Base-by-base conservation (phyloP, 2,329 filamentous ascomycete species). In the Neodidymelliopsis sp. region DNA sequence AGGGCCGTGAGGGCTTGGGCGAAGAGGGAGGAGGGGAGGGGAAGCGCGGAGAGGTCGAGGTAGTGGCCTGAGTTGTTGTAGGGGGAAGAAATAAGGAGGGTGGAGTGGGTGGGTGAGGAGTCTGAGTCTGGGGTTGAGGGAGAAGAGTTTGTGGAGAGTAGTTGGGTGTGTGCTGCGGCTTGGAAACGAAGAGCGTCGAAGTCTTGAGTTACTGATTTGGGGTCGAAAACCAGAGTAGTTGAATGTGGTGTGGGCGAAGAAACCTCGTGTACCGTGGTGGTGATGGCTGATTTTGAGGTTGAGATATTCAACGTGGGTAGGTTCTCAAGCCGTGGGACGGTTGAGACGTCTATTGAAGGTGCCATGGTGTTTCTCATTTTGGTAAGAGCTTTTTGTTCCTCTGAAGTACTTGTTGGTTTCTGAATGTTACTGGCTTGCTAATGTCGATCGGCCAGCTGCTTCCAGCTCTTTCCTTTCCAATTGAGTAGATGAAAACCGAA, bases 1-100 rank as follows among this genome's bases (percentile, higher is more conserved):
- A 96, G 78, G 11, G 77, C 75, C 20, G 83, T 82, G 50, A 96
- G 77, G 1, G 91, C 88, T 51, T 84, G 80, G 4, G 91, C 87
- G 43, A 96, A 79, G 40, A 95, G 79, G 8, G 80, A 81, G 54
- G 86, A 86, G 55, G 89, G 81, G 0, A 74, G 74, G 54, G 89
- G 81, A 6, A 96, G 78, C 2, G 80, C 84, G 34, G 78, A 73
- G 48, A 96, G 79, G 66, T 92, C 84, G 24, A 96, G 83, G 37
- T 90, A 83, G 70, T 96, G 91, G 2, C 81, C 77, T 20, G 77
- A 71, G 30, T 86, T 84, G 8, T 84, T 83, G 70, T 96, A 96
- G 0, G 91, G 91, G 0, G 91, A 96, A 54, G 86, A 81, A 29
- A 88, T 77, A 33, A 94, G 74, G 62, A 70, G 75, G 53, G 57